Conservation (phyloP, 2,329 filamentous ascomycete genomes). For the Colletotrichum sp. region DNA sequence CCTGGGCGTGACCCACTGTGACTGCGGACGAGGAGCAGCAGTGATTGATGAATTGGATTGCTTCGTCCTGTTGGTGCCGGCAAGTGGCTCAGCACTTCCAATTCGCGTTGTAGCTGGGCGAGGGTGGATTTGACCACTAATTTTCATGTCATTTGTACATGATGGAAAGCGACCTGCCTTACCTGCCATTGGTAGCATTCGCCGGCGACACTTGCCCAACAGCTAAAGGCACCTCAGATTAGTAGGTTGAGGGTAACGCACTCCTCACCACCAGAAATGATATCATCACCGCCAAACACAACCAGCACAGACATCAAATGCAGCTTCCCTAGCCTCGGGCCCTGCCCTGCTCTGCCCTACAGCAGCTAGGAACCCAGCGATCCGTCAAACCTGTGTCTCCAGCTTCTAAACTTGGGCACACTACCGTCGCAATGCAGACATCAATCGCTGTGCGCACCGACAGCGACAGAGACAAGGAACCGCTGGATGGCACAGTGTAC, state of each 20-base stretch:
- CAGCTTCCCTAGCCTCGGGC: background rate
- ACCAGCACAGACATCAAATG: background rate
- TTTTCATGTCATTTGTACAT: background rate
- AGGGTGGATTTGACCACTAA: background rate
- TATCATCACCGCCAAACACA: background rate
- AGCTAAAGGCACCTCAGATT: background rate
- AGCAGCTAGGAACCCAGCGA: background rate
- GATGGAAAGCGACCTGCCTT: background rate
- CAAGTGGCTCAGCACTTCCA: background rate
- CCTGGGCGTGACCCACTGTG: background rate
- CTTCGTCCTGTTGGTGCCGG: background rate
- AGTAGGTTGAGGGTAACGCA: background rate
- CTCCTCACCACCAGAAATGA: background rate
- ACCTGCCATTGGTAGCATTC: background rate
- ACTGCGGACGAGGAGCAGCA: background rate
- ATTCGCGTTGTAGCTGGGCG: background rate
- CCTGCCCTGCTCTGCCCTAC: background rate
- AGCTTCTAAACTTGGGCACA: background rate
- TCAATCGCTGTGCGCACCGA: background rate
- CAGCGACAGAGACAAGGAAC: background rate
- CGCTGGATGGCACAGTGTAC: background rate
- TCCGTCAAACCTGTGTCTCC: background rate
- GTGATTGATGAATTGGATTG: background rate
- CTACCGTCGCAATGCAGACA: background rate
- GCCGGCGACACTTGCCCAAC: background rate